These are phyloP conservation scores for Primulina tabacum DNA, from an alignment of 257 asterid species.

Conservation along the genomic window DNA sequence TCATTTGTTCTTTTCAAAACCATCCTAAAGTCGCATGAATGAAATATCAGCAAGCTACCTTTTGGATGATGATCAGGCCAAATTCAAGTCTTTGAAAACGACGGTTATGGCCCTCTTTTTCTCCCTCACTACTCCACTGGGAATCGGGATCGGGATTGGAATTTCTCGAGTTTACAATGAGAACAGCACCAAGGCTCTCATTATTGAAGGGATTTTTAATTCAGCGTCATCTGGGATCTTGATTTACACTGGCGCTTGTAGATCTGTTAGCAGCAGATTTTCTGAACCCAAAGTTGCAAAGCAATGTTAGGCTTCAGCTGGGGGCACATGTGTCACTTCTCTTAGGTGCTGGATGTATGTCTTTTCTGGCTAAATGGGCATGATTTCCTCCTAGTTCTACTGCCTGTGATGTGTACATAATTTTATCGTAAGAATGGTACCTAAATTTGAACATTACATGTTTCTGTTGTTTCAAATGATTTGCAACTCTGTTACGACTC, in stretches of 20 bases:
- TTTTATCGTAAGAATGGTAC: background rate
- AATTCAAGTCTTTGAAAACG: slow-evolving; percentile 38
- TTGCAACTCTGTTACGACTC: background rate
- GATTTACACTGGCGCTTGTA: slow-evolving; percentile 60
- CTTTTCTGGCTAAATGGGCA: slow-evolving; percentile 59
- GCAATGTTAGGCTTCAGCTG: slow-evolving; percentile 38
- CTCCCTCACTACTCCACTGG: slow-evolving; percentile 48
- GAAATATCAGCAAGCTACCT: background rate
- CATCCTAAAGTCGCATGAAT: background rate
- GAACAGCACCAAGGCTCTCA: slow-evolving; percentile 27
- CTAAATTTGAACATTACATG: background rate
- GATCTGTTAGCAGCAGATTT: slow-evolving; percentile 60
- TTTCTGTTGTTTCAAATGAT: too few relatives aligned
- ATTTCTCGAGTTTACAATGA: slow-evolving; percentile 36
- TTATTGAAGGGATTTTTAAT: slow-evolving; percentile 42
- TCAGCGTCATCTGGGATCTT: slow-evolving; percentile 55
- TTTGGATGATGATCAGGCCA: slow-evolving; percentile 33
- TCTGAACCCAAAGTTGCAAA: slow-evolving; percentile 43
- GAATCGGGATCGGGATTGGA: slow-evolving; percentile 53
- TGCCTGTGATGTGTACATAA: background rate
- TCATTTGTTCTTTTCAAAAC: slow-evolving; percentile 9
- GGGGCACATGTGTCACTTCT: slow-evolving; percentile 46
- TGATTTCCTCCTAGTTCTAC: slow-evolving; percentile 17
- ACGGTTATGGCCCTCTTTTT: slow-evolving; percentile 40
- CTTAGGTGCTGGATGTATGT: slow-evolving; percentile 56